Evolutionary conservation across 2,329 filamentous ascomycete genomes (phyloP).

Genomic region (Colletotrichum sp.): DNA sequence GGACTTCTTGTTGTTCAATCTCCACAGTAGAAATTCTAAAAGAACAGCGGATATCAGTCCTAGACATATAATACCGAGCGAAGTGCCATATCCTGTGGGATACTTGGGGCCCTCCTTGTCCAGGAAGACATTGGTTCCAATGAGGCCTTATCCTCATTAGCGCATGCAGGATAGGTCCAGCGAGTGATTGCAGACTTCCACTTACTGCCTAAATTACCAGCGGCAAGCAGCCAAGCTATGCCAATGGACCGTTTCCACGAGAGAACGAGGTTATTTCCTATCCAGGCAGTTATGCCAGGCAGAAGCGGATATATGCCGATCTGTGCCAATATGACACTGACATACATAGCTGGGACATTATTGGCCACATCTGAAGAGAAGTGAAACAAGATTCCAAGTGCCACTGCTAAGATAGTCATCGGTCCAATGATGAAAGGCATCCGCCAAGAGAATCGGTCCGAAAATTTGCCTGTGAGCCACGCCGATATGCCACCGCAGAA

Average conservation of each 20-base stretch:
- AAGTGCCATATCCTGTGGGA: conserved; percentile 38
- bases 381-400: conserved; percentile 36
- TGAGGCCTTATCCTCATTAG: conserved; percentile 31
- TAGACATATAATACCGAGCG: background rate
- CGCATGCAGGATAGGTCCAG: background rate
- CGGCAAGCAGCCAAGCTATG: conserved; percentile 26
- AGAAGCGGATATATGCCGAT: conserved; percentile 35
- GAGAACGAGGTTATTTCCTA: conserved; percentile 28
- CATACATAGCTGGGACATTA: conserved; percentile 34
- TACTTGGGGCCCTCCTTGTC: conserved; percentile 37
- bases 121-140: conserved; percentile 44
- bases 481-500: conserved; percentile 32
- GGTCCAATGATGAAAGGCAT: conserved; percentile 42
- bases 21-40: conserved; percentile 25
- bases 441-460: conserved; percentile 40
- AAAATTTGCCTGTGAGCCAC: conserved; percentile 31
- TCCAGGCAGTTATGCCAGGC: conserved; percentile 28
- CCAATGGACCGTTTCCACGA: conserved; percentile 28
- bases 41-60: conserved; percentile 12
- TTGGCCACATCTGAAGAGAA: conserved; percentile 36
- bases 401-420: conserved; percentile 32
- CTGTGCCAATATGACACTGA: background rate
- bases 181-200: background rate
- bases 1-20: conserved; percentile 29
- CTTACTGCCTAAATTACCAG: conserved; percentile 16